These are phyloP conservation scores for Kitagawia praeruptora DNA, from an alignment of 129 eudicot genomes.

Conservation along the genomic window DNA sequence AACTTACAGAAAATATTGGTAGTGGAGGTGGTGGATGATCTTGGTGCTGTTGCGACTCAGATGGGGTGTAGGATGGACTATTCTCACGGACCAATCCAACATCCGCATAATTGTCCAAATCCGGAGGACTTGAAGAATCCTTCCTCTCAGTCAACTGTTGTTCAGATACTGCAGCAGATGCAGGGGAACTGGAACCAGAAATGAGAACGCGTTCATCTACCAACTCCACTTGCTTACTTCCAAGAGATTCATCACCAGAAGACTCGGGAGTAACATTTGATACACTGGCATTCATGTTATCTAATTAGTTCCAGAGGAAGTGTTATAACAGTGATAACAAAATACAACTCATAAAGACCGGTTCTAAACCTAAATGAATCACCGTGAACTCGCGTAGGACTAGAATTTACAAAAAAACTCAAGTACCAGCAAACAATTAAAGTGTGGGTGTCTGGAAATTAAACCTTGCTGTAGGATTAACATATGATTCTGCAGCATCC, in stretches of 20 bases:
- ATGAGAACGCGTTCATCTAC: slow-evolving; percentile 40
- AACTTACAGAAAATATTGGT: slow-evolving; percentile 76
- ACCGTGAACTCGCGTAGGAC: neutral
- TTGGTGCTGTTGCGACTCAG: slow-evolving; percentile 55
- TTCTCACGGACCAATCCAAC: slow-evolving; percentile 44
- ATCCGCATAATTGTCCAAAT: slow-evolving; percentile 51
- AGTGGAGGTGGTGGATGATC: slow-evolving; percentile 50
- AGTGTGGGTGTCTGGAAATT: slow-evolving; percentile 6
- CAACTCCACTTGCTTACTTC: slow-evolving; percentile 35
- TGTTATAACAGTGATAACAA: neutral
- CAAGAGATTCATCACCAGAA: slow-evolving; percentile 38
- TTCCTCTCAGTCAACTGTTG: slow-evolving; percentile 38
- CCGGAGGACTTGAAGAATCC: slow-evolving; percentile 47
- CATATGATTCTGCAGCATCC: slow-evolving; percentile 25
- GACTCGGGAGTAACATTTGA: slow-evolving; percentile 47
- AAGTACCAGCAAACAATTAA: neutral
- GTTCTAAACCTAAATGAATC: neutral
- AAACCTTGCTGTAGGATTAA: slow-evolving; percentile 58
- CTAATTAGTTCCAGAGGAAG: slow-evolving; percentile 3
- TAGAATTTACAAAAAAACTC: neutral
- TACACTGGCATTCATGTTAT: slow-evolving; percentile 32
- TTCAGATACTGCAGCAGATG: slow-evolving; percentile 41
- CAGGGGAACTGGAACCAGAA: slow-evolving; percentile 64
- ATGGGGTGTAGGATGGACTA: slow-evolving; percentile 44
- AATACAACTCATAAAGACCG: neutral